Base-by-base conservation (phyloP, 768 basidiomycete genomes). In the Mrakia blollopis region DNA sequence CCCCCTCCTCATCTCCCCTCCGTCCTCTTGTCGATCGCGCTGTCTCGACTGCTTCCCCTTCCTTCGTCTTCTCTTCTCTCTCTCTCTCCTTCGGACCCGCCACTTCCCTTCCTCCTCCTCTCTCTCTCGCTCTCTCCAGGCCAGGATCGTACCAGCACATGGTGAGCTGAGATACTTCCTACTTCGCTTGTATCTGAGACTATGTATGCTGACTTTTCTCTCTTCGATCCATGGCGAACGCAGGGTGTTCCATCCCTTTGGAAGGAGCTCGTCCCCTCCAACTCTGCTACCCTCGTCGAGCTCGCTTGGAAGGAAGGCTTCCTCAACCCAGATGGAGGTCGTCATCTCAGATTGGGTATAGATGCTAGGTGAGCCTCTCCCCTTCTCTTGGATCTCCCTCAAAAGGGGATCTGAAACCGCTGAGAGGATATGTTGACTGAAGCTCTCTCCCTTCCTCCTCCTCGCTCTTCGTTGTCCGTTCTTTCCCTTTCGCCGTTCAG, bases 311-410 rank as follows among this genome's bases (percentile, higher is more conserved):
- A 35, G 7, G 65, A 68, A 1, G 65, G 65, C 6, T 68, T 68
- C 39, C 16, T 39, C 30, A 18, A 72, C 9, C 63, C 32, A 35
- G 30, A 35, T 91, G 6, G 89, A 88, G 2, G 86, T 89, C 80
- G 85, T 86, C 14, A 89, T 91, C 41, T 93, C 94, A 14, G 84
- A 94, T 52, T 74, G 21, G 73, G 73, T 25, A 44, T 74, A 44
- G 73, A 74, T 21, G 73, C 73, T 18, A 74, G 73, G 73, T 74
- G 3, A 3, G 72, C 3, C 44, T 21, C 1, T 16, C 16, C 52
- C 60, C 11, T 32, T 25, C 50, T 28, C 23, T 28, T 21, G 16
- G 28, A n/a, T 57, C 25, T 21, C 9, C 28, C 57, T 39, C 25
- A 11, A 2, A 2, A 57, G 44, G n/a, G n/a, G n/a, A n/a, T 44